Percentiles rank a stretch among this genome's conserved stretches.
phyloP scores from a whole-genome alignment of 176 grass and related monocot species.

The Oryza officinalis region DNA sequence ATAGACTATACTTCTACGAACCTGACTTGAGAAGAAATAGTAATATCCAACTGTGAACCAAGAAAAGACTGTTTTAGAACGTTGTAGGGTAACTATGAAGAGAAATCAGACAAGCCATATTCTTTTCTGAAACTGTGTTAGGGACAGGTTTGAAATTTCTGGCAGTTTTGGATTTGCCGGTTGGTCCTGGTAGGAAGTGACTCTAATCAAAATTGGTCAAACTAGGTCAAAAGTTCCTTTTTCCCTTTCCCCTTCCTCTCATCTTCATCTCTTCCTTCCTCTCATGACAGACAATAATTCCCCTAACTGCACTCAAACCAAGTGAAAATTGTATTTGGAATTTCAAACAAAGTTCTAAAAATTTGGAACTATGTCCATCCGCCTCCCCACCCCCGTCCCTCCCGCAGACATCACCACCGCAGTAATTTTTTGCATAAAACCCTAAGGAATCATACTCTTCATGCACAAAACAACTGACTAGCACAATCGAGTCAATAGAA shows the following conservation, averaged over 20 bases:
- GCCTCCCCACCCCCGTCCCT: too few relatives aligned
- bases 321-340: not conserved
- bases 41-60: conserved; percentile 83
- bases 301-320: not conserved
- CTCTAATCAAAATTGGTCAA: too few relatives aligned
- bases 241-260: too few relatives aligned
- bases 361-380: not conserved
- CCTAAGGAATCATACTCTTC: not conserved
- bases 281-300: too few relatives aligned
- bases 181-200: not conserved
- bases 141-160: not conserved
- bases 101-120: not conserved
- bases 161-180: too few relatives aligned
- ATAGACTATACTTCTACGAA: conserved; percentile 92
- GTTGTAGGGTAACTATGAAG: conserved; percentile 1
- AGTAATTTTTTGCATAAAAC: not conserved
- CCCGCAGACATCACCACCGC: not conserved
- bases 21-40: conserved; percentile 94
- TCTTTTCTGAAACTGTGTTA: not conserved
- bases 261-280: too few relatives aligned
- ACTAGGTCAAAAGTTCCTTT: too few relatives aligned
- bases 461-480: conserved; percentile 24
- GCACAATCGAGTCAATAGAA: not conserved
- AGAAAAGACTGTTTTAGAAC: conserved; percentile 25
- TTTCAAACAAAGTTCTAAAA: not conserved